phyloP scores from a whole-genome alignment of 495 filamentous ascomycete genomes.

The Neurospora sp. region DNA sequence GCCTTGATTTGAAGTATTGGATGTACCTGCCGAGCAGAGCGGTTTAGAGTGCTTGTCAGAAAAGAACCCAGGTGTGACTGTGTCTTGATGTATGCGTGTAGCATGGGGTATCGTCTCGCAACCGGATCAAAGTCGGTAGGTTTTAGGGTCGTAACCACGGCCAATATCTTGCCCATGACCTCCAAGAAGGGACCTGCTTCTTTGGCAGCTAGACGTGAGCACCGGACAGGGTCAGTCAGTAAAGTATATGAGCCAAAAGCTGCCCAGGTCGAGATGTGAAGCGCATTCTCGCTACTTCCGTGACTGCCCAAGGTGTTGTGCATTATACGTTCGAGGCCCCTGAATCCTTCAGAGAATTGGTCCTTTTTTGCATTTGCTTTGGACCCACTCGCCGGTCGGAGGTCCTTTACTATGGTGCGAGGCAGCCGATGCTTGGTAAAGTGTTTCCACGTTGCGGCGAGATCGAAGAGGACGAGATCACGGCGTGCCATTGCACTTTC shows the following conservation, averaged over 20 bases:
- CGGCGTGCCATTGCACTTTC: conserved; percentile 19
- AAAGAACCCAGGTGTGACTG: conserved; percentile 5
- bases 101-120: background rate
- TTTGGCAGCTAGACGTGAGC: conserved; percentile 5
- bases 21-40: background rate
- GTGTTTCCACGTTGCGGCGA: conserved; percentile 30
- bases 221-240: conserved; percentile 24
- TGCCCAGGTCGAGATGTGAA: conserved; percentile 18
- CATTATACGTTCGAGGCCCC: background rate
- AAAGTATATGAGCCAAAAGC: conserved; percentile 35
- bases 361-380: background rate
- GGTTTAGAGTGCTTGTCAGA: background rate
- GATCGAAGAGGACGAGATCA: conserved; percentile 27
- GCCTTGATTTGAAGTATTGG: background rate
- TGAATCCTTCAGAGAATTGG: background rate
- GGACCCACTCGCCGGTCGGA: conserved; percentile 6
- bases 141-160: background rate
- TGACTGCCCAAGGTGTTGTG: background rate
- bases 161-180: conserved; percentile 7
- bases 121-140: conserved; percentile 6
- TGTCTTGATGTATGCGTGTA: background rate
- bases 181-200: conserved; percentile 16
- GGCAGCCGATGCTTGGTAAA: conserved; percentile 22
- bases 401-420: background rate
- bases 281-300: background rate